A percentile compares a stretch with the other conserved stretches of the same genome.
phyloP scores from a whole-genome alignment of 257 asterid species.

The Paulownia fortunei region DNA sequence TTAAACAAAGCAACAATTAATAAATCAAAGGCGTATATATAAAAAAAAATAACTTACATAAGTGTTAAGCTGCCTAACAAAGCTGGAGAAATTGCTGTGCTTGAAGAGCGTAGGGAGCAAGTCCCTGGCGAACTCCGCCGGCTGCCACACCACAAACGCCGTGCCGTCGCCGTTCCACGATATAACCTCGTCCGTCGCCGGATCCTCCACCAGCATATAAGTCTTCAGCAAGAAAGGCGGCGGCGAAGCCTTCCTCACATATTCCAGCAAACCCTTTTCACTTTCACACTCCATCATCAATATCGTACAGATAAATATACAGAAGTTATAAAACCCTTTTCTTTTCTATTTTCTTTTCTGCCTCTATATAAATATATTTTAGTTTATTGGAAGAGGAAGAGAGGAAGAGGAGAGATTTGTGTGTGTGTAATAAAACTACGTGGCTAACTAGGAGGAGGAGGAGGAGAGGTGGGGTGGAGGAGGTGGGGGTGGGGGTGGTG shows the following conservation, averaged over 20 bases:
- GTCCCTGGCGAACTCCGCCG: conserved; percentile 89
- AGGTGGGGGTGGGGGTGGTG: background rate
- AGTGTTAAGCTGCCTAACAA: conserved; percentile 94
- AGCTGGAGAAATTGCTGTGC: conserved; percentile 98
- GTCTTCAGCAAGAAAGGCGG: conserved; percentile 90
- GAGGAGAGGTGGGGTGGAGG: background rate
- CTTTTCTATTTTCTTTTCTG: too few relatives aligned
- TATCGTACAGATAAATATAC: too few relatives aligned
- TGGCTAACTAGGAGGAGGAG: too few relatives aligned
- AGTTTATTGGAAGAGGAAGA: too few relatives aligned
- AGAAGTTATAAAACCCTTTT: too few relatives aligned
- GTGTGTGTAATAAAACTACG: too few relatives aligned
- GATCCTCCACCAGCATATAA: conserved; percentile 88
- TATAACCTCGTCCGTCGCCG: conserved; percentile 69
- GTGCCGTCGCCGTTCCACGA: conserved; percentile 92
- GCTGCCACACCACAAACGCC: conserved; percentile 88
- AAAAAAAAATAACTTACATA: conserved; percentile 56
- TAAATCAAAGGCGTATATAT: background rate
- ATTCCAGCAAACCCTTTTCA: conserved; percentile 61
- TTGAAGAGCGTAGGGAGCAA: conserved; percentile 84
- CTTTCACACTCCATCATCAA: too few relatives aligned
- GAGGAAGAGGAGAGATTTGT: too few relatives aligned
- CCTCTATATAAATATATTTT: too few relatives aligned
- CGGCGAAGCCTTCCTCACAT: conserved; percentile 67
- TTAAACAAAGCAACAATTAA: background rate